Conservation (phyloP, 108 stramenopile genomes). For the Thalassiosira profunda region DNA sequence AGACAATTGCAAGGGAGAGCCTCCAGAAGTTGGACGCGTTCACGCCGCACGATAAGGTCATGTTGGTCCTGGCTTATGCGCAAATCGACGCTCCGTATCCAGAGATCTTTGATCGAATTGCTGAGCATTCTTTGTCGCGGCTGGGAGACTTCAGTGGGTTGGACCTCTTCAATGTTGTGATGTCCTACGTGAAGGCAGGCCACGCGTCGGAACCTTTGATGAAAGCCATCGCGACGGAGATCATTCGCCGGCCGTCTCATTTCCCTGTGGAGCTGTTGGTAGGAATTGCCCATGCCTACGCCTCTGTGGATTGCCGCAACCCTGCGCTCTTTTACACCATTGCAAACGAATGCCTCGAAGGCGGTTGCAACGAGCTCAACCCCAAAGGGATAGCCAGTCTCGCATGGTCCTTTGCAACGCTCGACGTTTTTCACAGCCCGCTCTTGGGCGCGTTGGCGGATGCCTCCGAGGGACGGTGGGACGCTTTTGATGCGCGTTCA, state of each 20-base stretch:
- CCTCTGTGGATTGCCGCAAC: slow-evolving; percentile 10
- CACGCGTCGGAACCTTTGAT: slow-evolving; percentile 20
- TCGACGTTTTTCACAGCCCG: slow-evolving; percentile 10
- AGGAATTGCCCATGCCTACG: slow-evolving; percentile 37
- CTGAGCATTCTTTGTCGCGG: slow-evolving; percentile 14
- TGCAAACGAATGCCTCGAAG: neutral
- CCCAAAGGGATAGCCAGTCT: slow-evolving; percentile 34
- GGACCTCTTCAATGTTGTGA: slow-evolving; percentile 39
- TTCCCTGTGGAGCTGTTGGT: slow-evolving; percentile 19
- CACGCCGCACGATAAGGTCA: slow-evolving; percentile 34
- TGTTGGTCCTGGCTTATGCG: slow-evolving; percentile 37
- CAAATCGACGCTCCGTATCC: slow-evolving; percentile 13
- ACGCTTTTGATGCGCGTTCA: slow-evolving; percentile 25
- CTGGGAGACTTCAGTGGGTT: slow-evolving; percentile 12
- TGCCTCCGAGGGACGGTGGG: slow-evolving; percentile 15
- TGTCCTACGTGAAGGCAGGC: slow-evolving; percentile 34
- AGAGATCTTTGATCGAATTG: slow-evolving; percentile 24
- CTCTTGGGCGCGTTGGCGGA: slow-evolving; percentile 33
- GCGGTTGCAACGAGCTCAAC: slow-evolving; percentile 3
- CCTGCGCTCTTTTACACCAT: slow-evolving; percentile 17
- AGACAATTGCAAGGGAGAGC: slow-evolving; percentile 6
- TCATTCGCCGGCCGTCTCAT: slow-evolving; percentile 19
- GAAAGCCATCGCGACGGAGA: slow-evolving; percentile 41
- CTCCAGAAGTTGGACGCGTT: slow-evolving; percentile 24
- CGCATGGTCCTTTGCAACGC: slow-evolving; percentile 48